Evolutionary conservation across 2,329 filamentous ascomycete genomes (phyloP).

Genomic region (Fusarium pseudocircinatum): DNA sequence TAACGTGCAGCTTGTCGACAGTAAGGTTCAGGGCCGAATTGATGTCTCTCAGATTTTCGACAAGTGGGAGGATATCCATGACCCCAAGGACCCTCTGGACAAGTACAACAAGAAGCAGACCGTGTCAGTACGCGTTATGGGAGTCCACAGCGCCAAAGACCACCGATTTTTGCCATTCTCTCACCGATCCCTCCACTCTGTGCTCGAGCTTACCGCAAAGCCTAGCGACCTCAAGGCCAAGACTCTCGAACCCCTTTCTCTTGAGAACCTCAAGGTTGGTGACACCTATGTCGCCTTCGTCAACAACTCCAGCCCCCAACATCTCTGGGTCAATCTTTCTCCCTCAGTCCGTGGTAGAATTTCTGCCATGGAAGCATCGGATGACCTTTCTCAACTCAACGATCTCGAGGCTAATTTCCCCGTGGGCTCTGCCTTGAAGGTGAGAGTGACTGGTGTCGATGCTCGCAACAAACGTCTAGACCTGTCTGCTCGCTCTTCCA

Average conservation of each 20-base stretch:
- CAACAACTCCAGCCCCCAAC: conserved; percentile 85
- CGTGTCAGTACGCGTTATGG: conserved; percentile 80
- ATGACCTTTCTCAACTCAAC: conserved; percentile 82
- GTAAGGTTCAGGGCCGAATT: conserved; percentile 81
- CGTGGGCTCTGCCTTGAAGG: conserved; percentile 85
- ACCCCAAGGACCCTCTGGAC: conserved; percentile 81
- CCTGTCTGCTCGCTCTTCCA: conserved; percentile 78
- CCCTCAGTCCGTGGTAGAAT: conserved; percentile 89
- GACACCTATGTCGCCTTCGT: conserved; percentile 83
- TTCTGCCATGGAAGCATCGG: conserved; percentile 82
- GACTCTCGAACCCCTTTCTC: conserved; percentile 63
- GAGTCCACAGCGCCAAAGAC: conserved; percentile 88
- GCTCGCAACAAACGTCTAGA: conserved; percentile 79
- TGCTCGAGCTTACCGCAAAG: conserved; percentile 89
- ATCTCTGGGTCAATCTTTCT: conserved; percentile 90
- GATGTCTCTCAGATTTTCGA: conserved; percentile 93
- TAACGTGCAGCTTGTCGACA: conserved; percentile 86
- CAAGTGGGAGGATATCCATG: conserved; percentile 83
- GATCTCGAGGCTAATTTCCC: conserved; percentile 85
- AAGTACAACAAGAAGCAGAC: conserved; percentile 77
- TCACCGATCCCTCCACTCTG: conserved; percentile 81
- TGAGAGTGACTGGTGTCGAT: conserved; percentile 81
- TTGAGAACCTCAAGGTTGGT: conserved; percentile 78
- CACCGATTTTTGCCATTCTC: conserved; percentile 92
- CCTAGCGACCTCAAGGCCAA: conserved; percentile 67